Evolutionary conservation across 108 stramenopile species (phyloP).

Genomic region (Nitzschia palea): DNA sequence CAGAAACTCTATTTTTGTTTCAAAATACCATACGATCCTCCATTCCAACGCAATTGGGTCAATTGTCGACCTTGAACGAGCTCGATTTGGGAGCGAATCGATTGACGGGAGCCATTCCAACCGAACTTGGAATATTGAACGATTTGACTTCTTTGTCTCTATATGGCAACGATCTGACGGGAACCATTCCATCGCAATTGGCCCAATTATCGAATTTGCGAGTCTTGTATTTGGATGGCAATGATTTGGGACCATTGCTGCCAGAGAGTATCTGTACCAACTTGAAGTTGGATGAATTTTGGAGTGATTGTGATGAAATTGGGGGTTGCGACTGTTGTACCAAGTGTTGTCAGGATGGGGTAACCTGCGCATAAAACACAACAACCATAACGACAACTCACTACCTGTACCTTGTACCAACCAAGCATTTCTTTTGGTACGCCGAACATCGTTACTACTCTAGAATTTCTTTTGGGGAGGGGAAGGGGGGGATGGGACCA

Average conservation of each 20-base stretch:
- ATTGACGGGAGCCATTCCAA: slow-evolving; percentile 9
- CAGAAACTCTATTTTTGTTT: slow-evolving; percentile 12
- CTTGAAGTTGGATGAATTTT: slow-evolving; percentile 11
- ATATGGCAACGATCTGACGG: slow-evolving; percentile 5
- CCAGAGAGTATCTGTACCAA: background rate
- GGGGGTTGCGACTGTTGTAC: slow-evolving; percentile 22
- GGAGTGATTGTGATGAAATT: slow-evolving; percentile 19
- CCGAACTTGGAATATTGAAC: slow-evolving; percentile 7
- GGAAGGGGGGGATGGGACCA: no score
- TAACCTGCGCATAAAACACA: background rate
- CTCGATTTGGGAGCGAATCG: slow-evolving; percentile 6
- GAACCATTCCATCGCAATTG: slow-evolving; percentile 49
- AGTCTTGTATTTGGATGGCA: slow-evolving; percentile 6
- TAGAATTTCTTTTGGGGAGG: no score
- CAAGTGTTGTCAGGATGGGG: slow-evolving; percentile 5
- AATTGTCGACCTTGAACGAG: background rate
- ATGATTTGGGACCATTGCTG: background rate
- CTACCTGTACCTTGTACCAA: no score
- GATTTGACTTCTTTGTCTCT: background rate
- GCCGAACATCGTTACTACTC: no score
- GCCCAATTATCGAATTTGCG: slow-evolving; percentile 30
- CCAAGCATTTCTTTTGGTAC: no score
- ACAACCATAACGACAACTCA: no score
- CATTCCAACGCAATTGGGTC: slow-evolving; percentile 7
- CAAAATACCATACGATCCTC: background rate